phyloP scores from a whole-genome alignment of 1,284 basidiomycete genomes.

The Cutaneotrichosporon cutaneum region DNA sequence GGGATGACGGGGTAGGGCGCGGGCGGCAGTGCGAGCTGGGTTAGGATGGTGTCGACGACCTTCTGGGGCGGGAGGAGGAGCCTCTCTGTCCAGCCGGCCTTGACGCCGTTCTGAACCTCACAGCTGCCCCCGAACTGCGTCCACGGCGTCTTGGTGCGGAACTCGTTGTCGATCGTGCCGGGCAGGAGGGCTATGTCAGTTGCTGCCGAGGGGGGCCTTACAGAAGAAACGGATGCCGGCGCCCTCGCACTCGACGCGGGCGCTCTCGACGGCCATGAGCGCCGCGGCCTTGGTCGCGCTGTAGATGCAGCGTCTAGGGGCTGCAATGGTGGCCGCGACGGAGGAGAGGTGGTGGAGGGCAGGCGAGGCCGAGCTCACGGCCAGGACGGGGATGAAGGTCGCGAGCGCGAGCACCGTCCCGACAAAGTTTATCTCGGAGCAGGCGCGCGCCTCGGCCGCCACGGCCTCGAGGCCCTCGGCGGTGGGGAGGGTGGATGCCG shows the following conservation, averaged over 20 bases:
- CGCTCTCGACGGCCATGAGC: conserved; percentile 70
- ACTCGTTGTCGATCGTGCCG: conserved; percentile 64
- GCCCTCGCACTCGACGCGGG: conserved; percentile 58
- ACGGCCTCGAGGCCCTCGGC: conserved; percentile 49
- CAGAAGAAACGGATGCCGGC: conserved; percentile 52
- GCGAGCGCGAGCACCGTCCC: conserved; percentile 55
- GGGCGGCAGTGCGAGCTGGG: conserved; percentile 44
- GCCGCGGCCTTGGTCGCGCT: conserved; percentile 79
- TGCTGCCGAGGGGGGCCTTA: conserved; percentile 23
- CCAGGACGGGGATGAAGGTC: conserved; percentile 68
- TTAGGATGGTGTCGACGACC: conserved; percentile 45
- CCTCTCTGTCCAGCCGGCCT: conserved; percentile 38
- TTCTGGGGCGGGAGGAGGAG: conserved; percentile 39
- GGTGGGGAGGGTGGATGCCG: conserved; percentile 22
- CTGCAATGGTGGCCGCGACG: conserved; percentile 73
- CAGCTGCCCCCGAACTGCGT: conserved; percentile 54
- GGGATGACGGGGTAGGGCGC: conserved; percentile 42
- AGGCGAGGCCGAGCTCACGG: conserved; percentile 66
- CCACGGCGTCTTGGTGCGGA: conserved; percentile 65
- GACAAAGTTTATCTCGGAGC: conserved; percentile 54
- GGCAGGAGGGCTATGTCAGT: conserved; percentile 43
- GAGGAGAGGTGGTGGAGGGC: conserved; percentile 78
- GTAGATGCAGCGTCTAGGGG: conserved; percentile 83
- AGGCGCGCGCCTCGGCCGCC: conserved; percentile 48
- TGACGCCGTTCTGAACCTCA: conserved; percentile 30